A percentile compares a stretch with the other conserved stretches of the same genome.
phyloP scores from a whole-genome alignment of 2,329 filamentous ascomycete genomes.

The Beauveria bassiana region DNA sequence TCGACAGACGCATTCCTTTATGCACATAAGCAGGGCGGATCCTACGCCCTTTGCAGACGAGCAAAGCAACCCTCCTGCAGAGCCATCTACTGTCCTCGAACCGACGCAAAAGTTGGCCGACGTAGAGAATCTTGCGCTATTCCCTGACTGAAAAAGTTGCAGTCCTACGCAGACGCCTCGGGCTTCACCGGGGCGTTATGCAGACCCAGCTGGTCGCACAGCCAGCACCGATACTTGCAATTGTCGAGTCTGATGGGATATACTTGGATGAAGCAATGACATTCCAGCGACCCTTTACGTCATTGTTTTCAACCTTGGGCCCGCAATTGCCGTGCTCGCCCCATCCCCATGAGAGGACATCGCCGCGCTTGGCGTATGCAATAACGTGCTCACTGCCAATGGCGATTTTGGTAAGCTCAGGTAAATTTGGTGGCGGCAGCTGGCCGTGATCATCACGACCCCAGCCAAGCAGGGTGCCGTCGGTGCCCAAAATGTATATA shows the following conservation, averaged over 20 bases:
- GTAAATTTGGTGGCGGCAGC: slow-evolving; percentile 56
- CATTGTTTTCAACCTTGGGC: slow-evolving; percentile 51
- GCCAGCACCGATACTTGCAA: slow-evolving; percentile 66
- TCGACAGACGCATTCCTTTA: slow-evolving; percentile 34
- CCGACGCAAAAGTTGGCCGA: slow-evolving; percentile 70
- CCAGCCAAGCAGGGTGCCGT: slow-evolving; percentile 62
- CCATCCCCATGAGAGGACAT: slow-evolving; percentile 87
- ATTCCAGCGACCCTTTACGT: slow-evolving; percentile 64
- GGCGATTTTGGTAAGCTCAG: slow-evolving; percentile 55
- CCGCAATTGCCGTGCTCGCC: slow-evolving; percentile 97
- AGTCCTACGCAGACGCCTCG: slow-evolving; percentile 3
- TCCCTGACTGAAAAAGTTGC: slow-evolving; percentile 26
- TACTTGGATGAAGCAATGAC: slow-evolving; percentile 52
- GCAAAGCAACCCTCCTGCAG: slow-evolving; percentile 18
- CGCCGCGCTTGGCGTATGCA: slow-evolving; percentile 55
- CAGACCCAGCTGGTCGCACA: slow-evolving; percentile 84
- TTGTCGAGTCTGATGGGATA: slow-evolving; percentile 41
- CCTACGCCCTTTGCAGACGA: slow-evolving; percentile 17
- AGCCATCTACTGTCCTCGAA: slow-evolving; percentile 39
- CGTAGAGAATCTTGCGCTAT: slow-evolving; percentile 42
- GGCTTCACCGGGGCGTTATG: slow-evolving; percentile 25
- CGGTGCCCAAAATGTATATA: slow-evolving; percentile 59
- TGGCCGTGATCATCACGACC: slow-evolving; percentile 83
- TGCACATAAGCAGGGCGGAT: slow-evolving; percentile 35
- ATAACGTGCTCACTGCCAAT: slow-evolving; percentile 88